Base-by-base conservation (phyloP, 2,329 filamentous ascomycete genomes). In the Phialemoniopsis sp. region DNA sequence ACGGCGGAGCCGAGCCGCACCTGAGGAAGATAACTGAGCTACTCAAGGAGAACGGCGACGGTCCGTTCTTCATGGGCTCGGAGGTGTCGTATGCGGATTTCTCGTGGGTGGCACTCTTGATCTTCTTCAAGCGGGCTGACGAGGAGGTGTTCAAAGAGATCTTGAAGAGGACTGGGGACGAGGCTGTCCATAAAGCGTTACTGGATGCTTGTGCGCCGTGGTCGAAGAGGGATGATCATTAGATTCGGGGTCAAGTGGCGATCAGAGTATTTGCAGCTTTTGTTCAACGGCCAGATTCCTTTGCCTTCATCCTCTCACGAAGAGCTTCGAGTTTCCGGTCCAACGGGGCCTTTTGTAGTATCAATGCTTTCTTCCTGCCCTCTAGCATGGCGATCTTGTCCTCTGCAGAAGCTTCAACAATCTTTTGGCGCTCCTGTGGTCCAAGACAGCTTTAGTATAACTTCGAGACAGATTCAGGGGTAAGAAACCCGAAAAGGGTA, bases 31-130 rank as follows among this genome's bases (percentile, higher is more conserved):
- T 26, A 10, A 26, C 21, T 6, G 21, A 6, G 21, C 21, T 26
- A 10, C 43, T 84, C 42, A 68, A 69, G 45, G 71, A 78, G 55
- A 72, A 71, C 26, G 52, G 62, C 0, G 67, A 69, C 0, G 82
- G 82, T 0, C 73, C 75, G 0, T 85, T 76, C 52, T 75, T 85
- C 41, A 37, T 73, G 42, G 82, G 82, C 0, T 57, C 71, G 35
- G 66, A 64, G 41, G 59, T 67, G 3, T 64, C 64, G 28, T 82
- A 73, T 51, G 70, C 69, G 3, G 78, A 80, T 49, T 73, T 84
- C 19, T n/a, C 13, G 3, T 72, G 79, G 51, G 70, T 70, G 1
- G 65, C 64, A 2, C 62, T 63, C 28, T 45, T 81, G 41, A 56
- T 72, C 5, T 75, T 72, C 40, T 44, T 64, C 8, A 62, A 57